These are phyloP conservation scores for Suillus brevipes DNA, from an alignment of 768 basidiomycete genomes.

Conservation along the genomic window DNA sequence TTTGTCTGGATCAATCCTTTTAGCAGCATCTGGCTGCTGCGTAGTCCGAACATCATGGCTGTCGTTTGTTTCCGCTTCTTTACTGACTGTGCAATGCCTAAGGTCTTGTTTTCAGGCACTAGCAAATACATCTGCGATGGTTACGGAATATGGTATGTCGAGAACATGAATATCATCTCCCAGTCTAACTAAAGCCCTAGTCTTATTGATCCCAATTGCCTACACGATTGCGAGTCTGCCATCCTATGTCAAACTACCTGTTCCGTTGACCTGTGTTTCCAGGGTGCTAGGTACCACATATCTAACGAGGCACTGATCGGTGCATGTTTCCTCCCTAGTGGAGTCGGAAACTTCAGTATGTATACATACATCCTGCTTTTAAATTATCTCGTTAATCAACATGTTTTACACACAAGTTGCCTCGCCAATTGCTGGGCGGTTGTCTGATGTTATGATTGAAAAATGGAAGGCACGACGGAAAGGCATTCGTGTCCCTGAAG, in stretches of 20 bases:
- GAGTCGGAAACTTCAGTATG: slow-evolving; percentile 53
- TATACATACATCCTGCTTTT: not conserved
- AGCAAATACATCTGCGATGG: slow-evolving; percentile 31
- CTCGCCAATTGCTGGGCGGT: slow-evolving; percentile 52
- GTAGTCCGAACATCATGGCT: slow-evolving; percentile 53
- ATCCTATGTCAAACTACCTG: slow-evolving; percentile 20
- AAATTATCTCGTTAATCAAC: not conserved
- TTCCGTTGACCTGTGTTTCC: not conserved
- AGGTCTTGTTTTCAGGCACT: slow-evolving; percentile 28
- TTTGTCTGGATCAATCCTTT: slow-evolving; percentile 55
- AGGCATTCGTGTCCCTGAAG: slow-evolving; percentile 2
- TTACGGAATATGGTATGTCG: slow-evolving; percentile 44
- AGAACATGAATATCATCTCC: not conserved
- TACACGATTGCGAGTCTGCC: slow-evolving; percentile 53
- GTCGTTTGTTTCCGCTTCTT: slow-evolving; percentile 39
- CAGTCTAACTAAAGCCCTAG: slow-evolving; percentile 13
- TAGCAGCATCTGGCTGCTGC: slow-evolving; percentile 44
- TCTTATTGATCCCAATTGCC: slow-evolving; percentile 52
- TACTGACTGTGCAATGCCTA: not conserved
- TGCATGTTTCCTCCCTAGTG: slow-evolving; percentile 59
- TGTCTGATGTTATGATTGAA: slow-evolving; percentile 54
- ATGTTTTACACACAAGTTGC: slow-evolving; percentile 40
- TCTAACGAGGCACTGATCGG: slow-evolving; percentile 58
- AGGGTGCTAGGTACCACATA: slow-evolving; percentile 59
- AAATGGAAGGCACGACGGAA: slow-evolving; percentile 44